Base-by-base conservation (phyloP, 2,329 filamentous ascomycete species). In the Lecanicillium sp. region DNA sequence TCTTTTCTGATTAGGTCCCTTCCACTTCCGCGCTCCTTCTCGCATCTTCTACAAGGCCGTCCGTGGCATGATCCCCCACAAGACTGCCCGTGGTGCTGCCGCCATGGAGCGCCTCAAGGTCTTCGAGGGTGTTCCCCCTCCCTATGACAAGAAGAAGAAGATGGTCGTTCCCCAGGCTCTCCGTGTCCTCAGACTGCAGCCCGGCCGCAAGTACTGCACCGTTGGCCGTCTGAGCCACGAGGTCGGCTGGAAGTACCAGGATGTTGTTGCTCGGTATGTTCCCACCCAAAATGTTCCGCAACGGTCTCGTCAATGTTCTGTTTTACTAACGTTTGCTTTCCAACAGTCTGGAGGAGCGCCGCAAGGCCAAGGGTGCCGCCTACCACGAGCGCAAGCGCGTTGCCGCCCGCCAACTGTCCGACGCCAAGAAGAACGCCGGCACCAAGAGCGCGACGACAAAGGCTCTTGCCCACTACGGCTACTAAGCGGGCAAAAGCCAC, bases 301-400 rank as follows among this genome's bases (percentile, higher is more conserved):
- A n/a, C n/a, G n/a, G n/a, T n/a, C n/a, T n/a, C n/a, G n/a, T n/a
- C n/a, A n/a, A n/a, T n/a, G n/a, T n/a, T n/a, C n/a, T n/a, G n/a
- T n/a, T n/a, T n/a, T n/a, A n/a, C 44, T 53, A 13, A 25, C 22
- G 11, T 25, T 25, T 25, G 7, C 6, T 25, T 34, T 37, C 44
- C 61, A 97, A 25, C 22, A 25, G 92, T 73, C 81, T 98, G 64
- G 92, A 98, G 81, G 92, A 98, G 81, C 82, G 90, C 73, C 87
- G 92, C 79, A 98, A 98, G 81, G 90, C 94, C 71, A 98, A 97
- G 87, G 84, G 88, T 64, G 81, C 85, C 58, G 92, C 92, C 68
- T 98, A 96, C 85, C 97, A 97, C 81, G 89, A 94, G 80, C 88
- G 89, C 81, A 98, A 97, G 92, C 95, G 94, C 87, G 80, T 87